Evolutionary conservation across 2,329 filamentous ascomycete species (phyloP), one percentile per base, ranked within the genome.

Genomic region (Cercospora beticola): DNA sequence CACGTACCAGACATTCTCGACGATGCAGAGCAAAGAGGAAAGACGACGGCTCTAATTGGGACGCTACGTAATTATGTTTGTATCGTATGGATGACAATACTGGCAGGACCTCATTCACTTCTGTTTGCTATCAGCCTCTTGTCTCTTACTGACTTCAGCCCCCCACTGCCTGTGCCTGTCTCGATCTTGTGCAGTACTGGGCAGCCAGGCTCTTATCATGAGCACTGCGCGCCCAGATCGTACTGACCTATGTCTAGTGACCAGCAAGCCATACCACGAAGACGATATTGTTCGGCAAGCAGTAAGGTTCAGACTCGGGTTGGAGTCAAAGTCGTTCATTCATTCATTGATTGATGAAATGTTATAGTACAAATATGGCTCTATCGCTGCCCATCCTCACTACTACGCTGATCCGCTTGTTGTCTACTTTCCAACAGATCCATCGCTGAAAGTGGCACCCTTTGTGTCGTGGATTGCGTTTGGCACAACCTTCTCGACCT

Each of bases 401-500:
- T 23, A 23, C 14, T 23, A 23, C 14, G 8, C 4, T 14, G 23
- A 26, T 8, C 4, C 2, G 21, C 49, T 26, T 23, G 1, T 61
- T 33, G 30, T n/a, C 12, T 58, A 65, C 52, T 65, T 65, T 5
- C 62, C 62, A 12, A 43, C 33, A 4, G 52, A 58, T 9, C 73
- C 73, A 64, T 74, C 73, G 31, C 67, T 69, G 67, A 74, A 74
- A 56, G 59, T 70, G 5, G 73, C 73, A 2, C 73, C 73, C n/a
- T 49, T 62, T 12, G 43, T 83, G 67, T 83, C 79, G 70, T 83
- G 82, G 57, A 84, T 81, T 2, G 71, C 70, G 66, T 83, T 81
- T 33, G 82, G 82, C 3, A 83, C 76, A 31, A 76, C 77, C 57
- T 80, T 78, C 77, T 84, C 82, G 4, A 84, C 72, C 33, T 78